phyloP scores from a whole-genome alignment of 345 rosid genomes.

The Psidium guajava region DNA sequence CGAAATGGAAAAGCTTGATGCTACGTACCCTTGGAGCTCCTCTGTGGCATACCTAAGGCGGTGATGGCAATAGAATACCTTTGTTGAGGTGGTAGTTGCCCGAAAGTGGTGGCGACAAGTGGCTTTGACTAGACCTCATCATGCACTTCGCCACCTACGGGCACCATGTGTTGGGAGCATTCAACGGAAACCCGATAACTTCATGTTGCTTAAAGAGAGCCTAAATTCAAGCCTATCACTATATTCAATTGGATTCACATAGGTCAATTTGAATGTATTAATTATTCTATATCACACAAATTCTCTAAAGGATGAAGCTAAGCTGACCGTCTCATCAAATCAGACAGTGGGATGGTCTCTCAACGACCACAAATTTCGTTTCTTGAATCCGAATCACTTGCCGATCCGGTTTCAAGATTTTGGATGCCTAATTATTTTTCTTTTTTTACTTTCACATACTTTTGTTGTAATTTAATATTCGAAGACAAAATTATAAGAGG shows the following conservation, averaged over 20 bases:
- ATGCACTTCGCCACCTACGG: not conserved
- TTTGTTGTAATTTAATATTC: too few species aligned
- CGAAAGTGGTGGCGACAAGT: not conserved
- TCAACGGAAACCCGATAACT: rapidly evolving
- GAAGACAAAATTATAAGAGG: too few species aligned
- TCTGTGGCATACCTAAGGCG: not conserved
- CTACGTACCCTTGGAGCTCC: not conserved
- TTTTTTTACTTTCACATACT: too few species aligned
- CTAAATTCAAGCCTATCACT: rapidly evolving
- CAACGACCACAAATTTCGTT: too few species aligned
- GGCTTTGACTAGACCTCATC: not conserved
- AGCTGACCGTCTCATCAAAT: too few species aligned
- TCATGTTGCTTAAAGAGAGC: not conserved
- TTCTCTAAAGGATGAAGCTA: not conserved
- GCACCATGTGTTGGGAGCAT: not conserved
- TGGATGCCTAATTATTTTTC: too few species aligned
- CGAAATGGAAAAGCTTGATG: not conserved
- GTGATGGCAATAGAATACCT: not conserved
- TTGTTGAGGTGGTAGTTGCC: not conserved
- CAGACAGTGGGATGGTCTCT: too few species aligned
- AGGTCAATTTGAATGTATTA: not conserved
- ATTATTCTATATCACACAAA: rapidly evolving
- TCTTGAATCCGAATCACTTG: too few species aligned
- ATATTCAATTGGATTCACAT: not conserved
- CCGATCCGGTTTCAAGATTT: too few species aligned